Evolutionary conservation across 768 basidiomycete genomes (phyloP).

Genomic region (Crepidotus variabilis): DNA sequence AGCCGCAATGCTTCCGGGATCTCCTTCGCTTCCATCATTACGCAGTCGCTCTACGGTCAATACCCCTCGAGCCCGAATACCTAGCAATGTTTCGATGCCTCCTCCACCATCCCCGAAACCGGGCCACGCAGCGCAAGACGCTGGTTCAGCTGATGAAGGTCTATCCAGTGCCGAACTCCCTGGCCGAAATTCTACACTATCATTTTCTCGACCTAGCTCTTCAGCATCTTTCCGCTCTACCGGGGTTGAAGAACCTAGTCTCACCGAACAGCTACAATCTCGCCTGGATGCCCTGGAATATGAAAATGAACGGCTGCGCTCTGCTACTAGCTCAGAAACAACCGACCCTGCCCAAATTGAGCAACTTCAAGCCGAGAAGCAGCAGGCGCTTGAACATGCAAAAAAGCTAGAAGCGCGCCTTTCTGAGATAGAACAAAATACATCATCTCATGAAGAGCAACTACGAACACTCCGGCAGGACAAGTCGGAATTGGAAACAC

Average conservation of each 20-base stretch:
- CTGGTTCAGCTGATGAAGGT: constrained; percentile 20
- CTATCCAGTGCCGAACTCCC: constrained; percentile 2
- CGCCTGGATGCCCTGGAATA: constrained; percentile 62
- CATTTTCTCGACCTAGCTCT: constrained; percentile 34
- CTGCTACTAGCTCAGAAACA: constrained; percentile 30
- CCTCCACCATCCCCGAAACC: constrained; percentile 65
- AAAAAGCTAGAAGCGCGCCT: constrained; percentile 11
- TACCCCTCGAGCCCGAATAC: constrained; percentile 64
- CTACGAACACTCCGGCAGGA: constrained; percentile 10
- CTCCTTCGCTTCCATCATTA: constrained; percentile 27
- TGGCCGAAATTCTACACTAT: background rate
- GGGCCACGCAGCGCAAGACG: constrained; percentile 13
- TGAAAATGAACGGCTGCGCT: constrained; percentile 62
- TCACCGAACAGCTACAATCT: constrained; percentile 40
- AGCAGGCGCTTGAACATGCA: constrained; percentile 28
- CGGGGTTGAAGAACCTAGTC: constrained; percentile 29
- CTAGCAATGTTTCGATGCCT: constrained; percentile 78
- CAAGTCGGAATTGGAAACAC: constrained; percentile 11
- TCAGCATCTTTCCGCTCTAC: constrained; percentile 32
- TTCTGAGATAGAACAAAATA: constrained; percentile 7
- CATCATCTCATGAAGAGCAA: constrained; percentile 8
- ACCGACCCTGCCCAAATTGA: constrained; percentile 40
- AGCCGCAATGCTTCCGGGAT: constrained; percentile 29
- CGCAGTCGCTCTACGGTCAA: constrained; percentile 37
- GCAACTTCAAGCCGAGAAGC: constrained; percentile 40